Evolutionary conservation across 1,284 basidiomycete genomes (phyloP), one percentile per base, ranked within the genome.

Genomic region (Takashimella tepidaria): DNA sequence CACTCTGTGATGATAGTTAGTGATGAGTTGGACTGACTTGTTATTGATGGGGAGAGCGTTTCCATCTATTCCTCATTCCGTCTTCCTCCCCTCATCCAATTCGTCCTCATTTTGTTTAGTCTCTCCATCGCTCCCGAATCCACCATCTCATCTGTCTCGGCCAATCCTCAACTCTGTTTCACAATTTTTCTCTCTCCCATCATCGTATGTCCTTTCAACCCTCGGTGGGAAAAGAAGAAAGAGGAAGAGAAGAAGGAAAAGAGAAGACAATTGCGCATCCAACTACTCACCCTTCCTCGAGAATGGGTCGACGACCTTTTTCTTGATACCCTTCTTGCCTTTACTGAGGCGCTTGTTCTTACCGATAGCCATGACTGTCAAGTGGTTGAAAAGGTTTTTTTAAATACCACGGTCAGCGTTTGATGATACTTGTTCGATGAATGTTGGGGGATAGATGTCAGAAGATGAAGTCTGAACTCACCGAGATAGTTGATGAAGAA

Each of bases 261-360:
- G n/a, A n/a, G n/a, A n/a, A n/a, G n/a, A n/a, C n/a, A n/a, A n/a
- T n/a, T n/a, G n/a, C n/a, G n/a, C n/a, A 20, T 23, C 22, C 43
- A 24, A 19, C 23, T 45, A 64, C 78, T 54, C 51, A 79, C 92
- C 95, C 83, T 99, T 99, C 81, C 95, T 88, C 69, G 95, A 87
- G 89, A 99, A 98, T 68, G 96, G 92, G 84, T 99, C 96, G 68
- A 98, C 92, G 77, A 95, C 91, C 85, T 95, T 95, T 83, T 97
- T 96, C 83, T 97, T 96, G 82, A 96, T 86, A 77, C 93, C 92
- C 84, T 98, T 98, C 86, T 98, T 98, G 75, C 95, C 93, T 83
- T 98, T 98, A 54, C 92, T 95, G 72, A 98, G 86, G 78, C 95
- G 88, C 83, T 98, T 98, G 83, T 98, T 98, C 89, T 93, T 92